Base-by-base conservation (phyloP, 495 filamentous ascomycete species). In the Penicillium bovifimosum region DNA sequence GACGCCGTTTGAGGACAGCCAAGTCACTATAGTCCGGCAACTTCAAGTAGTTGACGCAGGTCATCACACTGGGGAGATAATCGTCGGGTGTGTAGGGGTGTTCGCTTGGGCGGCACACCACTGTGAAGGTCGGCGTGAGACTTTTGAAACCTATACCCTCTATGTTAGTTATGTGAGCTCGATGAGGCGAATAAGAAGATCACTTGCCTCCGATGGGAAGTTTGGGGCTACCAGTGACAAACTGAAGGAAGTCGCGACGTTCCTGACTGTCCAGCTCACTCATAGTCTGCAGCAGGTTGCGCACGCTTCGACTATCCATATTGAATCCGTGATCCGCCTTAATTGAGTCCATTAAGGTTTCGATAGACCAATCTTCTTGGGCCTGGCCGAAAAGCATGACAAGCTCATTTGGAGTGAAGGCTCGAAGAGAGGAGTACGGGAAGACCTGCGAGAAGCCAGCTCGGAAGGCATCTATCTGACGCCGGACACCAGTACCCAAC, bases 261-360 rank as follows among this genome's bases (percentile, higher is more conserved):
- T 96, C 81, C 31, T 82, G 67, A 8, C 78, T 65, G 8, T 75
- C 76, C 18, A 97, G 68, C 69, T 96, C 91, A 64, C 91, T 96
- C 95, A 99, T 97, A 14, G 84, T 85, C 62, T 96, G 91, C 3
- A 99, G 80, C 55, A 99, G 64, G 60, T 99, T 97, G 35, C 83
- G 88, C 31, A 99, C 93, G 53, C 90, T 96, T 76, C 86, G 90
- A 77, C 95, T 97, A 59, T 99, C 95, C 84, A 99, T 93, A 58
- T 97, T 97, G 76, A 90, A 99, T 4, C 95, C 95, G 65, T 99
- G 95, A 62, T 99, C 95, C n/a, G 95, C 95, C 75, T 97, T 99
- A 70, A 99, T 91, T 2, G 92, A 96, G 64, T 99, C 95, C 82
- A 92, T 95, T 20, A 98, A 78, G 33, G 93, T 97, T 68, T 97